These are phyloP conservation scores for Sporisorium scitamineum DNA, from an alignment of 1,284 basidiomycete genomes.

Conservation along the genomic window DNA sequence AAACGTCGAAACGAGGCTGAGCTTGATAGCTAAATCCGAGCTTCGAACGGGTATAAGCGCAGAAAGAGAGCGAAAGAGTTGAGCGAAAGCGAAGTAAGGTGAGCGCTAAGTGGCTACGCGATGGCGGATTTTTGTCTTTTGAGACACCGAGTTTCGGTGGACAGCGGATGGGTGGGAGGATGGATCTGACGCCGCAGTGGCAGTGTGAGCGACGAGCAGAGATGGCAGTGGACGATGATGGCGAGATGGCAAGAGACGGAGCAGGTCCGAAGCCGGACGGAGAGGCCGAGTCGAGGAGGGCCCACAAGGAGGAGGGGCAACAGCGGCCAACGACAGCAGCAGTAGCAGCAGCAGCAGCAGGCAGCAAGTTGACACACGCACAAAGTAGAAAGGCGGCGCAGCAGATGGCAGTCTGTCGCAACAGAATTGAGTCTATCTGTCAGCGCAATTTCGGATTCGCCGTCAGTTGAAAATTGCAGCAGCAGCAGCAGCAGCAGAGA, in stretches of 20 bases:
- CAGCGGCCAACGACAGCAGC: background rate
- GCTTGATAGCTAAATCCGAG: background rate
- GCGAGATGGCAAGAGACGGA: background rate
- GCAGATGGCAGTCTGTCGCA: background rate
- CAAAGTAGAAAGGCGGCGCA: background rate
- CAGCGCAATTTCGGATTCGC: constrained; percentile 4
- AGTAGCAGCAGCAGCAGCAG: background rate
- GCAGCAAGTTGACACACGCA: background rate
- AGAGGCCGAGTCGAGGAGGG: background rate
- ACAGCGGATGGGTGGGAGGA: background rate
- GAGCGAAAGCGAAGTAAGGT: background rate
- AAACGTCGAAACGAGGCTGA: background rate
- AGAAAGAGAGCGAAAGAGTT: background rate
- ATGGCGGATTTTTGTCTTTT: background rate
- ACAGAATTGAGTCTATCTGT: background rate
- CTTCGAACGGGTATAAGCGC: background rate
- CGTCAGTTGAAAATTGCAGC: background rate
- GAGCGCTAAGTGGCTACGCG: background rate
- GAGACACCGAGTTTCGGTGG: too few species aligned
- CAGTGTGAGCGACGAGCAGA: background rate
- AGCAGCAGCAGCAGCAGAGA: background rate
- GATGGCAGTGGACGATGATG: background rate
- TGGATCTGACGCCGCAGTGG: background rate
- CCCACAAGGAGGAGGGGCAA: too few species aligned
- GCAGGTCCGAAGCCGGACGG: constrained; percentile 4